Base-by-base conservation (phyloP, 2,329 filamentous ascomycete species). In the Phialophora chinensis region DNA sequence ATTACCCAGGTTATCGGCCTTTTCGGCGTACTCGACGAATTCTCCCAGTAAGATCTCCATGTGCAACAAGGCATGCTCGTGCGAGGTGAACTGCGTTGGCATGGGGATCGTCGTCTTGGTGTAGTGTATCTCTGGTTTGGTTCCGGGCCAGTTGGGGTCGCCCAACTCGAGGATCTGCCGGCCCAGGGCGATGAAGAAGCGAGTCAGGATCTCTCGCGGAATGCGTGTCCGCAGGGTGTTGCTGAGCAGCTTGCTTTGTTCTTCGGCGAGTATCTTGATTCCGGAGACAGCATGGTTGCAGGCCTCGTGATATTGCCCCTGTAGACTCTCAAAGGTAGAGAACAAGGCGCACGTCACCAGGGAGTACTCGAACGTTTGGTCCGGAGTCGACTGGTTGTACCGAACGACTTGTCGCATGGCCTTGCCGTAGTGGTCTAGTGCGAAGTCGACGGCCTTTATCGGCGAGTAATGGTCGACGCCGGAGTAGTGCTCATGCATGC, bases 301-400 rank as follows among this genome's bases (percentile, higher is more conserved):
- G 1, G 84, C 82, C 10, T 80, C 79, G 4, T 74, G 73, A 52
- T 82, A 80, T 65, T 86, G 81, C 44, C 83, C 81, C 38, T 83
- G 82, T 66, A 87, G 77, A 70, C 84, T 84, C 73, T 86, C 85
- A 57, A 86, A 81, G 69, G 83, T 84, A 27, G 84, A 82, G 67
- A 86, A 85, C 25, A 86, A 74, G 0, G 85, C 73, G 67, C 83
- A 85, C 5, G 81, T 81, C 2, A 84, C 74, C 17, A 86, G 71
- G 0, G 79, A 75, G 3, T 76, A 73, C 49, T 75, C 73, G 25
- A 76, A 74, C 17, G 67, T 77, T 72, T 73, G 66, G 14, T 77
- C 69, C 17, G 75, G 70, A 54, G 72, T 66, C 2, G 76, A 71
- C 66, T 78, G 78, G 27, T 80, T 78, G 44, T 80, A 69, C 8